Conservation (phyloP, 495 filamentous ascomycete species). For the Xylaria bambusicola region DNA sequence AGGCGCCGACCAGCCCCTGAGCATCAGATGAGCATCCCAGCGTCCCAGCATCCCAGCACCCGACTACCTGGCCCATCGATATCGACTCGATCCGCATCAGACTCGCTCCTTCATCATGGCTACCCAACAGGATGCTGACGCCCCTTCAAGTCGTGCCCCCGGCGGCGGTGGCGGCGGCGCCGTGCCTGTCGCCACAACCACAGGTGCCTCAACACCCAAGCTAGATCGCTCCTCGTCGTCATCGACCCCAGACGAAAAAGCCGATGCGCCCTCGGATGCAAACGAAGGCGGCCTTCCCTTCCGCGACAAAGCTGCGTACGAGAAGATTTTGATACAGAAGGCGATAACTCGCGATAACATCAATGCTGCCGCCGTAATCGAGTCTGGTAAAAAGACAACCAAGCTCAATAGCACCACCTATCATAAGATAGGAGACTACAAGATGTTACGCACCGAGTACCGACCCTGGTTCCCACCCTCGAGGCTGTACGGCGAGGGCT, state of each 20-base stretch:
- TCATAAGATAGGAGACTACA: constrained; percentile 51
- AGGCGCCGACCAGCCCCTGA: constrained; percentile 3
- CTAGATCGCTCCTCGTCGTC: constrained; percentile 34
- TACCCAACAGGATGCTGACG: constrained; percentile 31
- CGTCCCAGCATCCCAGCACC: constrained; percentile 1
- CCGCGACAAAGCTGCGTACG: constrained; percentile 49
- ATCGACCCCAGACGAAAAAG: constrained; percentile 31
- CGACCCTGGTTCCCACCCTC: constrained; percentile 47
- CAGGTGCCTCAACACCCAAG: constrained; percentile 27
- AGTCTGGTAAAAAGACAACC: constrained; percentile 42
- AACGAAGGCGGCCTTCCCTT: constrained; percentile 24
- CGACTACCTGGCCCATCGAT: too few species aligned
- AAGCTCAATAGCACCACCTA: constrained; percentile 42
- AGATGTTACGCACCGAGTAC: constrained; percentile 50
- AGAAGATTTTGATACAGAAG: constrained; percentile 69
- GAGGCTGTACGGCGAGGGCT: constrained; percentile 70
- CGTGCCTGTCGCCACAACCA: constrained; percentile 21
- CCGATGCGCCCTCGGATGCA: constrained; percentile 35
- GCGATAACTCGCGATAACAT: constrained; percentile 77
- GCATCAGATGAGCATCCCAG: too few species aligned
- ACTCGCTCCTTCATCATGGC: constrained; percentile 22
- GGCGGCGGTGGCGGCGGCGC: background rate
- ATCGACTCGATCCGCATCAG: background rate
- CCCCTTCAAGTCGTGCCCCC: constrained; percentile 8
- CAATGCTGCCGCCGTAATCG: constrained; percentile 63